Conservation (phyloP, 306 rosid species). For the Quercus engelmannii region DNA sequence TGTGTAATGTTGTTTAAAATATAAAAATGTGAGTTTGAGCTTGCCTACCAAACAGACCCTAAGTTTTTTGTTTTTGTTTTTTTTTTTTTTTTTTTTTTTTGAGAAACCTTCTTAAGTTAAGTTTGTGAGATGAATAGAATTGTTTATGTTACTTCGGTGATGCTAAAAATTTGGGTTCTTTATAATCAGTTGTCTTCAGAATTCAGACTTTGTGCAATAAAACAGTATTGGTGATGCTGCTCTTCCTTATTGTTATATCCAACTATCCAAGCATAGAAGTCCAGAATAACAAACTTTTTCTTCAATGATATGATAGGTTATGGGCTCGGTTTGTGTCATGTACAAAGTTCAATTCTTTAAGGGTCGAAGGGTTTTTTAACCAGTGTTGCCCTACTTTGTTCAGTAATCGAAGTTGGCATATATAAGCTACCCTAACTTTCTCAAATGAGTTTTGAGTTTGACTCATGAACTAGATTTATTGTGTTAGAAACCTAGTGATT, state of each 20-base stretch:
- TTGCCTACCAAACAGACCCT: no score
- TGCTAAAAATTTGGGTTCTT: background rate
- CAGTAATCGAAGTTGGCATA: background rate
- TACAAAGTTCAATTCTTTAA: background rate
- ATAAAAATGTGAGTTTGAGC: no score
- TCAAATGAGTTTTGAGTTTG: background rate
- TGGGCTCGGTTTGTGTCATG: background rate
- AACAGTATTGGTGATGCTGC: background rate
- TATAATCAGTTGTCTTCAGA: background rate
- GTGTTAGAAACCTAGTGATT: no score
- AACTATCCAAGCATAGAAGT: background rate
- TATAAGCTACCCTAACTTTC: no score
- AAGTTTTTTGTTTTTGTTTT: background rate
- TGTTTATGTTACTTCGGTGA: background rate
- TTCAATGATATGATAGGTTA: background rate
- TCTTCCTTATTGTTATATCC: background rate
- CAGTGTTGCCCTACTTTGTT: background rate
- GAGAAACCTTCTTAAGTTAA: background rate
- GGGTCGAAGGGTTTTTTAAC: no score
- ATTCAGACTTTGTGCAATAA: background rate
- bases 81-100: background rate
- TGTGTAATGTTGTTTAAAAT: no score
- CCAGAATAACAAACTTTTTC: background rate
- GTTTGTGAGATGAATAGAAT: background rate
- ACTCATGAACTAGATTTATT: background rate